Conservation (phyloP, 2,329 filamentous ascomycete genomes). For the Talaromyces sp. region DNA sequence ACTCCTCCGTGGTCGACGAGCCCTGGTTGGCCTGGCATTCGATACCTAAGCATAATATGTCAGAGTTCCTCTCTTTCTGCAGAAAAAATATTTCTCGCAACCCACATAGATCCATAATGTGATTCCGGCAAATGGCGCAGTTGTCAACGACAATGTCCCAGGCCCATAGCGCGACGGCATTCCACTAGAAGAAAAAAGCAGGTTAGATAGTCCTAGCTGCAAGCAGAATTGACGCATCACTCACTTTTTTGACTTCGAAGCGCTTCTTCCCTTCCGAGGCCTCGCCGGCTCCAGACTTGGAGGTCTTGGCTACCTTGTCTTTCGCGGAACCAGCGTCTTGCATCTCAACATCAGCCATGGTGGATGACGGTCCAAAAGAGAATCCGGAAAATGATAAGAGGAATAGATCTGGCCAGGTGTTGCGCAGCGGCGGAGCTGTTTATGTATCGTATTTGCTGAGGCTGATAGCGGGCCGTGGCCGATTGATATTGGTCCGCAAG, state of each 20-base stretch:
- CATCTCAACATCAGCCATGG: conserved; percentile 97
- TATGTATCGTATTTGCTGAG: neutral
- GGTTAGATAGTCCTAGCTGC: neutral
- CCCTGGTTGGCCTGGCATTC: conserved; percentile 99
- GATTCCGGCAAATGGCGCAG: conserved; percentile 97
- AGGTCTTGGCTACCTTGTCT: conserved; percentile 46
- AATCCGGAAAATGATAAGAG: neutral
- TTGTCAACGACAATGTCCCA: conserved; percentile 99
- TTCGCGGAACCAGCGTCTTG: conserved; percentile 64
- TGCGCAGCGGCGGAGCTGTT: neutral
- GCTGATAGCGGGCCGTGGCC: neutral
- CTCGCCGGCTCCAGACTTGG: conserved; percentile 46
- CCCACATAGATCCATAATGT: conserved; percentile 98
- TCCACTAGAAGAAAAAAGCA: conserved; percentile 63
- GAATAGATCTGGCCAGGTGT: neutral
- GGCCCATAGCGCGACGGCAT: conserved; percentile 94
- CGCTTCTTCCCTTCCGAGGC: conserved; percentile 74
- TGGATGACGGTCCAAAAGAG: conserved; percentile 10
- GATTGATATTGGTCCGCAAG: neutral
- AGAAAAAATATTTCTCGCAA: conserved; percentile 10
- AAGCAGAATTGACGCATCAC: conserved; percentile 5
- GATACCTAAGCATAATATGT: conserved; percentile 57
- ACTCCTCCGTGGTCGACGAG: conserved; percentile 94
- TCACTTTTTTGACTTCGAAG: conserved; percentile 98
- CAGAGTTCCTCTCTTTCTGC: conserved; percentile 15